A percentile compares a stretch with the other conserved stretches of the same genome.
Evolutionary conservation across 1,139 yeast genomes (phyloP).

Genomic region (Kodamaea ohmeri): DNA sequence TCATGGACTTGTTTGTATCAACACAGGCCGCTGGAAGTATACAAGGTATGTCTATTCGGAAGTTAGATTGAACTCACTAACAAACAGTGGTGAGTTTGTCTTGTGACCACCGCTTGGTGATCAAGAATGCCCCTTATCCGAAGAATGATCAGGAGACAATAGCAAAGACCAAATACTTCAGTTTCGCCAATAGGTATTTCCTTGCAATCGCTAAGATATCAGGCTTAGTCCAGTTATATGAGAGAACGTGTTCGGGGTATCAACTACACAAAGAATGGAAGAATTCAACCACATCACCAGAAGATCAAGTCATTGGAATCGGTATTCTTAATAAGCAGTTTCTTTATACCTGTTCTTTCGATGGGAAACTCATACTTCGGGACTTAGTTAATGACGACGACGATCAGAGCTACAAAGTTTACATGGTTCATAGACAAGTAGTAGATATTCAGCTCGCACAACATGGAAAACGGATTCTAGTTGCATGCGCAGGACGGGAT

Average conservation of each 20-base stretch:
- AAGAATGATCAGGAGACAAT: constrained; percentile 15
- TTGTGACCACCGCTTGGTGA: constrained; percentile 8
- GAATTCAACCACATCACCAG: constrained; percentile 20
- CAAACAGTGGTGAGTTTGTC: constrained; percentile 13
- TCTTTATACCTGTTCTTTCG: constrained; percentile 44
- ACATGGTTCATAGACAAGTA: constrained; percentile 35
- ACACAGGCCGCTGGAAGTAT: constrained; percentile 18
- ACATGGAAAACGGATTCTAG: constrained; percentile 15
- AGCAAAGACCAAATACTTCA: constrained; percentile 22
- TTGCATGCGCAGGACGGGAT: constrained; percentile 47
- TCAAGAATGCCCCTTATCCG: constrained; percentile 5
- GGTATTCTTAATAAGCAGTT: constrained; percentile 29
- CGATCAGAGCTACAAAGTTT: constrained; percentile 29
- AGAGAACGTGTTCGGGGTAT: constrained; percentile 14
- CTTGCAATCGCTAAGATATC: constrained; percentile 27
- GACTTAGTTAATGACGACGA: constrained; percentile 44
- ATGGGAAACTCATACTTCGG: constrained; percentile 44
- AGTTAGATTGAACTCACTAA: constrained; percentile 8
- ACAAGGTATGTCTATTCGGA: constrained; percentile 21
- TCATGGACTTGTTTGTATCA: constrained; percentile 12
- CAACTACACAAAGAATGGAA: constrained; percentile 32
- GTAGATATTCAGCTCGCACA: constrained; percentile 30
- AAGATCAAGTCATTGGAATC: constrained; percentile 31
- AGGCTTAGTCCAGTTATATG: constrained; percentile 35
- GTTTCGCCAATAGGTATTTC: constrained; percentile 21